These are phyloP conservation scores for Betula pendula DNA, from an alignment of 306 rosid genomes.

Conservation along the genomic window DNA sequence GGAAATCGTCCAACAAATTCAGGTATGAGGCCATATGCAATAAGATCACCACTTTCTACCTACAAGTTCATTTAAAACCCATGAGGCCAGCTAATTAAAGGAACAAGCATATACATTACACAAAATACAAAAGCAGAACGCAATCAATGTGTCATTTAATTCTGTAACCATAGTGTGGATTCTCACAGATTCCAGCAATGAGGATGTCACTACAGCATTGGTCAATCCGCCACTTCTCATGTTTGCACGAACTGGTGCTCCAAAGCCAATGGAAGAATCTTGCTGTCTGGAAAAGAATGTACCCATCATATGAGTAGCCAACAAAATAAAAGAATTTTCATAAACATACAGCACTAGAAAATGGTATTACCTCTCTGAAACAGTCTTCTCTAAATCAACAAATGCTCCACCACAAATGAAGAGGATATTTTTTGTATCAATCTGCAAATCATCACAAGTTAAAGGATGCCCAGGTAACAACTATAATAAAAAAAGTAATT, in stretches of 20 bases:
- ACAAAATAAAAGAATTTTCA: not conserved
- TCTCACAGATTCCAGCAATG: slow-evolving; percentile 69
- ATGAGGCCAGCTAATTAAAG: slow-evolving; percentile 18
- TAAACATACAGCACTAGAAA: slow-evolving; percentile 11
- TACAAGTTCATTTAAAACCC: slow-evolving; percentile 34
- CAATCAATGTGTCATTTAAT: slow-evolving; percentile 19
- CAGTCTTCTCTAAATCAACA: slow-evolving; percentile 68
- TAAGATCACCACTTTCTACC: slow-evolving; percentile 73
- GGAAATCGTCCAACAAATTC: slow-evolving; percentile 80
- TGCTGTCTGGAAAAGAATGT: slow-evolving; percentile 44
- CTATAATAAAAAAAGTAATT: slow-evolving; percentile 8
- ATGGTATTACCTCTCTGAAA: slow-evolving; percentile 59
- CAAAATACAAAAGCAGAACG: not conserved
- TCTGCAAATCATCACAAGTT: slow-evolving; percentile 37
- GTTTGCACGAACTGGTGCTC: slow-evolving; percentile 69
- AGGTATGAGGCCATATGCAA: slow-evolving; percentile 71
- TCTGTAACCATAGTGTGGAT: slow-evolving; percentile 13
- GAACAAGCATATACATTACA: not conserved
- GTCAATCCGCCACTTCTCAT: slow-evolving; percentile 46
- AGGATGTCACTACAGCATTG: slow-evolving; percentile 54
- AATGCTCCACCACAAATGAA: slow-evolving; percentile 80
- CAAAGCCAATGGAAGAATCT: slow-evolving; percentile 82
- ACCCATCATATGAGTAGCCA: not conserved
- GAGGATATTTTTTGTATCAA: slow-evolving; percentile 66
- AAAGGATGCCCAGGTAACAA: slow-evolving; percentile 10